Conservation (phyloP, 495 filamentous ascomycete species). For the Niebla homalea region DNA sequence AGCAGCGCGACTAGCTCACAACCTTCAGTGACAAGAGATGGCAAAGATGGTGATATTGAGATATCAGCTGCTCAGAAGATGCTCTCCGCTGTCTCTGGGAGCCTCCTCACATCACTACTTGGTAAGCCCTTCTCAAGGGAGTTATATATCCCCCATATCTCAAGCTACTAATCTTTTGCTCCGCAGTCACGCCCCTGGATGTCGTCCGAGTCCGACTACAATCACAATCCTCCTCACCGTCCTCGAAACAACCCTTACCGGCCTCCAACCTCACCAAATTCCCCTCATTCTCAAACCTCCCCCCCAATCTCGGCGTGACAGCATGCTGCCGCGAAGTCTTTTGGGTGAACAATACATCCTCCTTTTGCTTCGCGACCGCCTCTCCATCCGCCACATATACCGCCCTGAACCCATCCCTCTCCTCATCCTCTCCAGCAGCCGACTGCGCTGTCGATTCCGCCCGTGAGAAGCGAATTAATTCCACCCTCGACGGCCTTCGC, state of each 20-base stretch:
- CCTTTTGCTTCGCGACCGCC: conserved; percentile 54
- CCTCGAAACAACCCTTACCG: conserved; percentile 25
- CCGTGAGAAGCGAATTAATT: conserved; percentile 69
- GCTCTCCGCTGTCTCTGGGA: conserved; percentile 83
- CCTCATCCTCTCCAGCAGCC: conserved; percentile 24
- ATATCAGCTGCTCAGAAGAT: conserved; percentile 80
- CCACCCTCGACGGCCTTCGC: conserved; percentile 78
- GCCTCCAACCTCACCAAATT: conserved; percentile 33
- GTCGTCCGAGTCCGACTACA: conserved; percentile 92
- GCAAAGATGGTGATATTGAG: conserved; percentile 30
- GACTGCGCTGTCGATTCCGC: conserved; percentile 83
- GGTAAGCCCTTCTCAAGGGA: conserved; percentile 39
- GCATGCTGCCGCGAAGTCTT: conserved; percentile 96
- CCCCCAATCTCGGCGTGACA: conserved; percentile 75
- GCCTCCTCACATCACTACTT: conserved; percentile 74
- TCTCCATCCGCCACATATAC: conserved; percentile 19
- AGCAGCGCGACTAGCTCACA: background rate
- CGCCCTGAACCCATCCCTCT: conserved; percentile 22
- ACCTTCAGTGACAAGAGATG: conserved; percentile 5
- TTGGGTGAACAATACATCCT: conserved; percentile 77
- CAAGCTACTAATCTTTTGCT: conserved; percentile 1
- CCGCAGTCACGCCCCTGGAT: conserved; percentile 81
- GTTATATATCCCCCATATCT: background rate
- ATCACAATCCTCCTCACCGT: conserved; percentile 46
- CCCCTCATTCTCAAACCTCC: conserved; percentile 50